Evolutionary conservation across 2,329 filamentous ascomycete species (phyloP).

Genomic region (Xylaria sp.): DNA sequence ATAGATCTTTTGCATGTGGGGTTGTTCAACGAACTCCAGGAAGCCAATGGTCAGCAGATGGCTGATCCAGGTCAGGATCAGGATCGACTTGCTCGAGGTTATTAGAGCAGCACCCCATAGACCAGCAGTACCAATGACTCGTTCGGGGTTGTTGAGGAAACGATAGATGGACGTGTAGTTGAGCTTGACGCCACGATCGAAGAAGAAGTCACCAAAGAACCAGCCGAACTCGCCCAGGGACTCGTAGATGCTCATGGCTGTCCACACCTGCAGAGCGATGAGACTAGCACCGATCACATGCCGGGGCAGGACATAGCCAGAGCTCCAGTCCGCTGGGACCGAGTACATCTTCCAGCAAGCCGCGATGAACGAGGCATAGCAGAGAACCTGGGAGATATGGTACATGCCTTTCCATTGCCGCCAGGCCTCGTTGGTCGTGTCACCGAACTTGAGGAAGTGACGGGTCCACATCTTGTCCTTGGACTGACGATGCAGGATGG

Average conservation of each 20-base stretch:
- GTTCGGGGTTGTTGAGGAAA: constrained; percentile 95
- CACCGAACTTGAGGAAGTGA: constrained; percentile 95
- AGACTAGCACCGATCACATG: constrained; percentile 79
- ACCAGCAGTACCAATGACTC: constrained; percentile 88
- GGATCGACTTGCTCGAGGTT: constrained; percentile 81
- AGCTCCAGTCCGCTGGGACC: constrained; percentile 78
- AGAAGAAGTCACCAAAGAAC: constrained; percentile 99
- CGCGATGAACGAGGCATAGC: constrained; percentile 80
- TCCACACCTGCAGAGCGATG: constrained; percentile 87
- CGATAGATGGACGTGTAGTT: constrained; percentile 97
- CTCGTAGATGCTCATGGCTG: constrained; percentile 86
- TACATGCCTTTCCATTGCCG: constrained; percentile 96
- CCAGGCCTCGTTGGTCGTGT: constrained; percentile 88
- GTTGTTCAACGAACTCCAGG: constrained; percentile 88
- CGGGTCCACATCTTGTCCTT: constrained; percentile 91
- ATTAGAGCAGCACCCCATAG: constrained; percentile 93
- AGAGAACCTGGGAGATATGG: constrained; percentile 86
- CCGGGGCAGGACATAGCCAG: constrained; percentile 77
- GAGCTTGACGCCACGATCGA: constrained; percentile 78
- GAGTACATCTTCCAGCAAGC: constrained; percentile 96
- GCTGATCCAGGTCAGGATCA: constrained; percentile 77
- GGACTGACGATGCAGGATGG: constrained; percentile 80
- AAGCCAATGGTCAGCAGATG: constrained; percentile 82
- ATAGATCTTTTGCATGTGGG: constrained; percentile 98
- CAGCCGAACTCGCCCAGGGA: constrained; percentile 96